phyloP scores from a whole-genome alignment of 208 protist genomes.

The Crithidia sp. region DNA sequence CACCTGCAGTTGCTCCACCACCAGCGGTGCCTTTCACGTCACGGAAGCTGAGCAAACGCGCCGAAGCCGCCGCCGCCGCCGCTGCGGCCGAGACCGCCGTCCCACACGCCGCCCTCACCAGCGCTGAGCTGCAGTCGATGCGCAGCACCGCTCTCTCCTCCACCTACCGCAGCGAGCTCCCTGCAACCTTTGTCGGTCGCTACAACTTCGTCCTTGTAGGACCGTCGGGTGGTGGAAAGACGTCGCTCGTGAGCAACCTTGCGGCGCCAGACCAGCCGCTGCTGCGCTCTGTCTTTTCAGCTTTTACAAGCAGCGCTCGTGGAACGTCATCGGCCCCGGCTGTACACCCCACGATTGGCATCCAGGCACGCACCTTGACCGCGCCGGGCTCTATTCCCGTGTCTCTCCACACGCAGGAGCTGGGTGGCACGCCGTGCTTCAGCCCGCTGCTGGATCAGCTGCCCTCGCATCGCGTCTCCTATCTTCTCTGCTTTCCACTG shows the following conservation, averaged over 20 bases:
- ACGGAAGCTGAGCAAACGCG: conserved; percentile 20
- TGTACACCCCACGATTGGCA: conserved; percentile 36
- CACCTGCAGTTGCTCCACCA: too few species aligned
- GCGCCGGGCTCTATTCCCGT: conserved; percentile 27
- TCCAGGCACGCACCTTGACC: conserved; percentile 25
- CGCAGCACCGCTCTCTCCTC: neutral
- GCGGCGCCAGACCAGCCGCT: conserved; percentile 50
- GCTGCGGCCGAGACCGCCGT: neutral
- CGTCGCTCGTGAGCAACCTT: conserved; percentile 57
- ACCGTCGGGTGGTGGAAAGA: conserved; percentile 61
- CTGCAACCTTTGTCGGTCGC: conserved; percentile 42
- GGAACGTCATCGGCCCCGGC: neutral
- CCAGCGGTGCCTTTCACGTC: neutral
- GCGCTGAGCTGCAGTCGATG: conserved; percentile 24
- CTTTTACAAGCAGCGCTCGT: conserved; percentile 34
- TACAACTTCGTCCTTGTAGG: conserved; percentile 85
- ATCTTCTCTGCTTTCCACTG: conserved; percentile 80
- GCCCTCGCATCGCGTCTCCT: conserved; percentile 69
- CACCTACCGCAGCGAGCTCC: conserved; percentile 26
- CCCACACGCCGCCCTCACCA: conserved; percentile 1
- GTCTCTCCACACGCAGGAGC: conserved; percentile 62
- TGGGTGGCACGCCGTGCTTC: conserved; percentile 74
- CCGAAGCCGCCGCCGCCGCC: neutral
- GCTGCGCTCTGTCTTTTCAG: conserved; percentile 34
- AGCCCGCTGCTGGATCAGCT: conserved; percentile 64